A percentile compares a stretch with the other conserved stretches of the same genome.
These are phyloP conservation scores for Musa schizocarpa DNA, from an alignment of 176 grass and related monocot genomes.

Conservation along the genomic window DNA sequence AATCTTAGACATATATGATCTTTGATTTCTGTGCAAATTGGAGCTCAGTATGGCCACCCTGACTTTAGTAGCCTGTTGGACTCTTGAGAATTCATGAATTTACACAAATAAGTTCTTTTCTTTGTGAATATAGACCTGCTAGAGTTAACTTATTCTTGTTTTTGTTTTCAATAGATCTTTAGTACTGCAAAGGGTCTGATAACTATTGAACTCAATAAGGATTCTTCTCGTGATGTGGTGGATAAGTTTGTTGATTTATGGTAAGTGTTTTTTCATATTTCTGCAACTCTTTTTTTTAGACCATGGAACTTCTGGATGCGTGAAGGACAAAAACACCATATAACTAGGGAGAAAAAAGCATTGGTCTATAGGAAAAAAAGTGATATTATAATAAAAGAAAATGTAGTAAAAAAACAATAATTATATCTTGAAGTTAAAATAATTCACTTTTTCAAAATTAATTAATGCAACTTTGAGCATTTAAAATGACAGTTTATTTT, in stretches of 20 bases:
- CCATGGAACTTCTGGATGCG: neutral
- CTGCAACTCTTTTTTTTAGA: neutral
- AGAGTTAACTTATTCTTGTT: neutral
- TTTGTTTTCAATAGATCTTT: constrained; percentile 49
- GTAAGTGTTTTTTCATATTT: constrained; percentile 29
- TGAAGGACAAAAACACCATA: neutral
- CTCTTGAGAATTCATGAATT: neutral
- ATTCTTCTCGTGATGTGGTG: constrained; percentile 64
- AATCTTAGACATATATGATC: too few species aligned
- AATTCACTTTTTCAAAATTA: too few species aligned
- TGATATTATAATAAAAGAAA: too few species aligned
- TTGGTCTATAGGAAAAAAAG: neutral
- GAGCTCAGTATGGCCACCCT: too few species aligned
- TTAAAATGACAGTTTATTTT: too few species aligned
- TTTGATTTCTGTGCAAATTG: too few species aligned
- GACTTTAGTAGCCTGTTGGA: too few species aligned
- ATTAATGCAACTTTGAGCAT: too few species aligned
- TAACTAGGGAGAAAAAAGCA: neutral
- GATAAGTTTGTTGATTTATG: constrained; percentile 77
- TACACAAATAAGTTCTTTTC: neutral
- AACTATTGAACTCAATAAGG: constrained; percentile 76
- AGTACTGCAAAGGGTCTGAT: constrained; percentile 72
- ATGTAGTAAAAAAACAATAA: too few species aligned
- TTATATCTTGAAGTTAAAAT: too few species aligned
- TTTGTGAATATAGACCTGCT: neutral